These are phyloP conservation scores for Daldinia eschscholtzii DNA, from an alignment of 2,329 filamentous ascomycete genomes.

Conservation along the genomic window DNA sequence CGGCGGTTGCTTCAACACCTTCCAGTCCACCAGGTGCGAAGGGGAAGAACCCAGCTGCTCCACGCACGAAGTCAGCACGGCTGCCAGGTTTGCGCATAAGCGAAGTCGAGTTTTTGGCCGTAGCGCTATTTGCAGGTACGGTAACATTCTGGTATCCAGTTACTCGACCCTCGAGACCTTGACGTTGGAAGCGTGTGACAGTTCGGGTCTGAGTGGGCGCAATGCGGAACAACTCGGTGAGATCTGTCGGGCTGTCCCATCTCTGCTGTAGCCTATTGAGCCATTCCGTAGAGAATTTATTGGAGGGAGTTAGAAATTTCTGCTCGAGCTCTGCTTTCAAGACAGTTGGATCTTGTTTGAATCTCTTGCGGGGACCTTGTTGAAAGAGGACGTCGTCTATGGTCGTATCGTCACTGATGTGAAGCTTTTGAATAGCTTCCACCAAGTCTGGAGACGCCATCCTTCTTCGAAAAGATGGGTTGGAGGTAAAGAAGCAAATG, in stretches of 20 bases:
- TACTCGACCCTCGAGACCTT: constrained; percentile 91
- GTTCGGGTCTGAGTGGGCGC: constrained; percentile 93
- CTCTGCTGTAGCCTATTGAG: constrained; percentile 88
- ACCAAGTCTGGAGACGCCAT: constrained; percentile 56
- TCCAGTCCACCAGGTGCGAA: constrained; percentile 93
- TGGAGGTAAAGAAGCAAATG: constrained; percentile 15
- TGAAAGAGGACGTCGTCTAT: constrained; percentile 72
- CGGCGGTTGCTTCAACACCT: constrained; percentile 85
- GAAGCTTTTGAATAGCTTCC: constrained; percentile 65
- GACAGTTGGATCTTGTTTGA: constrained; percentile 67
- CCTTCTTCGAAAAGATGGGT: constrained; percentile 18
- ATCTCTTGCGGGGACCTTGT: constrained; percentile 57
- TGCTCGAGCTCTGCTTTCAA: constrained; percentile 79
- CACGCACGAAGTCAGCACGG: constrained; percentile 90
- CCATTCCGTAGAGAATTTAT: constrained; percentile 85
- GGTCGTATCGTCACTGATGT: constrained; percentile 56
- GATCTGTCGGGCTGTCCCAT: constrained; percentile 86
- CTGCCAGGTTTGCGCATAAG: constrained; percentile 86
- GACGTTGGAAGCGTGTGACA: constrained; percentile 90
- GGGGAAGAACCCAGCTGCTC: constrained; percentile 92
- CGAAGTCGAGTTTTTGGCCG: constrained; percentile 95
- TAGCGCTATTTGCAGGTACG: constrained; percentile 87
- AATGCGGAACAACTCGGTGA: constrained; percentile 86
- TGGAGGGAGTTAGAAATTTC: constrained; percentile 83
- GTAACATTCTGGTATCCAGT: constrained; percentile 96